Percentiles rank a stretch among this genome's conserved stretches.
Conservation (phyloP, 2,329 filamentous ascomycete genomes). For the Tympanopsis confertula region DNA sequence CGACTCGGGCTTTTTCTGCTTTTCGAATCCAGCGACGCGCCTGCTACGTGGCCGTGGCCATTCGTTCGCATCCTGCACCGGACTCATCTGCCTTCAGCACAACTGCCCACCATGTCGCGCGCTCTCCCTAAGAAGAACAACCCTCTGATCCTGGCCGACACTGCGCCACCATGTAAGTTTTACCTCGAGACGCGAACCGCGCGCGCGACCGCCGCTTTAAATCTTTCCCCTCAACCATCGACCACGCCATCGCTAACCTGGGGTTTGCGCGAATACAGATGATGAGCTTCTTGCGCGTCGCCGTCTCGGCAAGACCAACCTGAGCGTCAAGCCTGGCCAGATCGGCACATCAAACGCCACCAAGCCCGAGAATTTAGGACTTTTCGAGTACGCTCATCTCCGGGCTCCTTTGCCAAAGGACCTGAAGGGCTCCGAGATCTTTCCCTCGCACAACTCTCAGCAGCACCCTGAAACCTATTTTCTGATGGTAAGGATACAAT, state of each 20-base stretch:
- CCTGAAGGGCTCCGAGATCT: slow-evolving; percentile 51
- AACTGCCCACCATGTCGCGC: slow-evolving; percentile 14
- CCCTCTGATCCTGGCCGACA: slow-evolving; percentile 27
- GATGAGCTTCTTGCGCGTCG: slow-evolving; percentile 43
- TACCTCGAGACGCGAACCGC: too few species aligned
- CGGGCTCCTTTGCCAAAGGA: slow-evolving; percentile 52
- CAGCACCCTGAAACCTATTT: slow-evolving; percentile 53
- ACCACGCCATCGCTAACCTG: slow-evolving; percentile 4
- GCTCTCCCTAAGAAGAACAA: slow-evolving; percentile 30
- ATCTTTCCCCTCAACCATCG: slow-evolving; percentile 3
- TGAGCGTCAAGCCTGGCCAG: slow-evolving; percentile 44
- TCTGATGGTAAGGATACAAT: slow-evolving; percentile 43
- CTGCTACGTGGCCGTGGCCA: slow-evolving; percentile 27
- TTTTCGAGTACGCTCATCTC: slow-evolving; percentile 55
- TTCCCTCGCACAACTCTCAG: slow-evolving; percentile 35
- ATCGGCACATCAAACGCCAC: slow-evolving; percentile 49
- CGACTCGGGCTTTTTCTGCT: too few species aligned
- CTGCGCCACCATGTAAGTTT: slow-evolving; percentile 29
- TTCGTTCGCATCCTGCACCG: background rate
- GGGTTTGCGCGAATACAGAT: slow-evolving; percentile 16
- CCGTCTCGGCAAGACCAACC: slow-evolving; percentile 50
- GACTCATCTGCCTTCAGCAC: slow-evolving; percentile 5
- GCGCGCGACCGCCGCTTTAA: slow-evolving; percentile 2
- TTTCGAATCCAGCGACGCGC: slow-evolving; percentile 25
- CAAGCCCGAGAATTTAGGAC: slow-evolving; percentile 47